These are phyloP conservation scores for Zymoseptoria crescenta DNA, from an alignment of 2,329 filamentous ascomycete genomes.

Conservation along the genomic window DNA sequence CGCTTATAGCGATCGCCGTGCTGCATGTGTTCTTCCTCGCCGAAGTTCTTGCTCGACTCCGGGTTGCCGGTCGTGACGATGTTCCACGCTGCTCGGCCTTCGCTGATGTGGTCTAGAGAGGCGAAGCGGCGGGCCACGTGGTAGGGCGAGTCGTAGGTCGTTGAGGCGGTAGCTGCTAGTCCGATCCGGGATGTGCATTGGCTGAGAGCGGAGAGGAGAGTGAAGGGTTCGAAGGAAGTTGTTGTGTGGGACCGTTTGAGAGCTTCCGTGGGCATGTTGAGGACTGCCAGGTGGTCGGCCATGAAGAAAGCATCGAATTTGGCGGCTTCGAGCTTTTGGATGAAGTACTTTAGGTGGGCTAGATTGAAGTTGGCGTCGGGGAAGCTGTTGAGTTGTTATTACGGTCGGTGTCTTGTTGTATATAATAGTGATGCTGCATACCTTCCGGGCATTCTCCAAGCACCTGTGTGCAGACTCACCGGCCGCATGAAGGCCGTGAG, in stretches of 20 bases:
- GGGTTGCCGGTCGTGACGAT: conserved; percentile 45
- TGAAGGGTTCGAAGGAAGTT: conserved; percentile 46
- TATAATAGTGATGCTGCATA: background rate
- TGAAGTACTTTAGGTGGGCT: conserved; percentile 45
- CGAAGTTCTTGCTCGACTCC: conserved; percentile 41
- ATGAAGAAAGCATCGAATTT: conserved; percentile 48
- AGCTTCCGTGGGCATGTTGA: conserved; percentile 44
- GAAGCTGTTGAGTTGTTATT: conserved; percentile 49
- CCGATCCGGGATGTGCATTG: conserved; percentile 37
- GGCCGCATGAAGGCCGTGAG: conserved; percentile 12
- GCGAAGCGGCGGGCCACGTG: conserved; percentile 31
- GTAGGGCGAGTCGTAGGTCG: conserved; percentile 33
- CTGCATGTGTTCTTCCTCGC: conserved; percentile 38
- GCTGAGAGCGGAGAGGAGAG: conserved; percentile 38
- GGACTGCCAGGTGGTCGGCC: conserved; percentile 37
- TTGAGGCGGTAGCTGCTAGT: conserved; percentile 31
- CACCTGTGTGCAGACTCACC: conserved; percentile 50
- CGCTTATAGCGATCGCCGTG: conserved; percentile 45
- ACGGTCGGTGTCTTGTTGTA: conserved; percentile 17
- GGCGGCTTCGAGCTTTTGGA: conserved; percentile 43
- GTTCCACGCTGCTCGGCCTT: conserved; percentile 40
- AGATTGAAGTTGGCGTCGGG: conserved; percentile 54
- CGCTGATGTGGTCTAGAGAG: conserved; percentile 33
- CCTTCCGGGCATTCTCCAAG: conserved; percentile 7
- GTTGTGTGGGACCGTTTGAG: conserved; percentile 51